Evolutionary conservation across 345 rosid species (phyloP).

Genomic region (Brassica juncea): DNA sequence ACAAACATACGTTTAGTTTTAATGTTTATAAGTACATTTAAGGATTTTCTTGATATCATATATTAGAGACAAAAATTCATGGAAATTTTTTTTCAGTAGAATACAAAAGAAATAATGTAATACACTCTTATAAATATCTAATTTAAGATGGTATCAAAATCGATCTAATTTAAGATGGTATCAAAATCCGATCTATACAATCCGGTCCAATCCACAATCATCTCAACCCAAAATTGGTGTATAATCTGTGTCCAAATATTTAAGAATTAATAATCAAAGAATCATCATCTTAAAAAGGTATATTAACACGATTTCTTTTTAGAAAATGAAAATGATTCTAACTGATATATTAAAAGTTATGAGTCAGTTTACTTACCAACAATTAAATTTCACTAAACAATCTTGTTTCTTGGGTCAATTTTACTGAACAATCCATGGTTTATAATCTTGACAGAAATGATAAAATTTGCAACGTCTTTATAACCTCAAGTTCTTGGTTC

Average conservation of each 20-base stretch:
- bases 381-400: neutral
- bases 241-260: neutral
- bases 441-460: neutral
- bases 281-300: neutral
- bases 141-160: too few relatives aligned
- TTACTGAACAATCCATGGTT: neutral
- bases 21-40: neutral
- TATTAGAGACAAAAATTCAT: too few relatives aligned
- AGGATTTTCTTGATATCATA: neutral
- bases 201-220: neutral
- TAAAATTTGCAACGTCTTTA: neutral
- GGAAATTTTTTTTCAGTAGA: too few relatives aligned
- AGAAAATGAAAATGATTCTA: neutral
- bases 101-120: too few relatives aligned
- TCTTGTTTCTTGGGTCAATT: neutral
- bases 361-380: neutral
- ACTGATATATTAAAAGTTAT: too few relatives aligned
- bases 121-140: too few relatives aligned
- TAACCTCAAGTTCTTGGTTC: slow-evolving; percentile 23
- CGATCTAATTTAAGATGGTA: too few relatives aligned
- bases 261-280: too few relatives aligned
- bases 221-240: neutral
- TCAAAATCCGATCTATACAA: too few relatives aligned
- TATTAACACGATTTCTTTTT: neutral
- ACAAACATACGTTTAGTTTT: neutral